Percentiles rank a stretch among this genome's conserved stretches.
phyloP scores from a whole-genome alignment of 2,329 filamentous ascomycete species.

The Sporothrix humicola region DNA sequence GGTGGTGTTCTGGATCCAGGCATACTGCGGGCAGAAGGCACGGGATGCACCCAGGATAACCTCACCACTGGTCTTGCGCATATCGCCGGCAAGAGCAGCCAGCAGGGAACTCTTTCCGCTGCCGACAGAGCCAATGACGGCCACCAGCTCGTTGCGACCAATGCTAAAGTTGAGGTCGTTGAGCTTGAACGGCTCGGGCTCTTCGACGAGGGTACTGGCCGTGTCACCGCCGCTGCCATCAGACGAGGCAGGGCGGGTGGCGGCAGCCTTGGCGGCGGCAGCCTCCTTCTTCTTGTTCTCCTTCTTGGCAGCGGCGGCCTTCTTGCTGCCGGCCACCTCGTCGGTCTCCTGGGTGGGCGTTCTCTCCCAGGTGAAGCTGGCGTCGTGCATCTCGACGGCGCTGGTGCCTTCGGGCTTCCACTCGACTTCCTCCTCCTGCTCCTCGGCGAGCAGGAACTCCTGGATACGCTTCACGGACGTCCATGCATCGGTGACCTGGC shows the following conservation, averaged over 20 bases:
- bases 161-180: conserved; percentile 70
- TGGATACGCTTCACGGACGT: conserved; percentile 84
- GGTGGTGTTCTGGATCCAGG: conserved; percentile 95
- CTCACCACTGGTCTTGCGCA: conserved; percentile 79
- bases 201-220: conserved; percentile 62
- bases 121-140: conserved; percentile 86
- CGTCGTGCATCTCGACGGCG: conserved; percentile 73
- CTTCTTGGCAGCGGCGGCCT: conserved; percentile 40
- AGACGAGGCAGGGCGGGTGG: conserved; percentile 14
- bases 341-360: conserved; percentile 62
- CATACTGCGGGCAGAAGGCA: conserved; percentile 94
- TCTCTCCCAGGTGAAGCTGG: conserved; percentile 87
- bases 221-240: conserved; percentile 57
- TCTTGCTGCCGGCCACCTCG: conserved; percentile 51
- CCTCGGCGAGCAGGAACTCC: conserved; percentile 85
- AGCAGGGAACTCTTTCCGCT: conserved; percentile 90
- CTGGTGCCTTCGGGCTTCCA: conserved; percentile 63
- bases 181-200: conserved; percentile 73
- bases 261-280: conserved; percentile 2
- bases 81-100: conserved; percentile 88
- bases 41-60: conserved; percentile 77
- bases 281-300: conserved; percentile 43
- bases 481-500: conserved; percentile 88
- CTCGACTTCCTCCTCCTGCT: conserved; percentile 73
- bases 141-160: conserved; percentile 77